Percentiles rank a stretch among this genome's conserved stretches.
phyloP scores from a whole-genome alignment of 2,329 filamentous ascomycete genomes.

The Paecilomyces niveus region DNA sequence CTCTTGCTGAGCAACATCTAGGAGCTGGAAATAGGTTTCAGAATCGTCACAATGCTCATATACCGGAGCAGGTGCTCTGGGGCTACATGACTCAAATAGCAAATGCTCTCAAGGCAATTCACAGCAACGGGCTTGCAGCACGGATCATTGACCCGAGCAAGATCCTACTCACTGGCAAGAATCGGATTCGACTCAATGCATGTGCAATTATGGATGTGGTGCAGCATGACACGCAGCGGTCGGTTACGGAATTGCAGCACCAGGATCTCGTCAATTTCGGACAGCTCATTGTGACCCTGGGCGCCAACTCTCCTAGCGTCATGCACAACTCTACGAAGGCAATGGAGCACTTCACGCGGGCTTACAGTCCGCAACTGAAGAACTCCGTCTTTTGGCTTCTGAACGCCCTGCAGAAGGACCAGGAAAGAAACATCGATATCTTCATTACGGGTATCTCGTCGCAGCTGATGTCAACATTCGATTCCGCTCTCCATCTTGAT shows the following conservation, averaged over 20 bases:
- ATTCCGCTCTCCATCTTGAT: slow-evolving; percentile 69
- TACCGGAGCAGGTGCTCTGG: slow-evolving; percentile 76
- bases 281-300: slow-evolving; percentile 73
- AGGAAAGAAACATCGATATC: slow-evolving; percentile 66
- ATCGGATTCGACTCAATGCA: slow-evolving; percentile 77
- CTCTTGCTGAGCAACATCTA: slow-evolving; percentile 71
- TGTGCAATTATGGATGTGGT: slow-evolving; percentile 88
- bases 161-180: slow-evolving; percentile 82
- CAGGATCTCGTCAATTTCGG: slow-evolving; percentile 84
- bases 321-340: slow-evolving; percentile 60
- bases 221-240: slow-evolving; percentile 64
- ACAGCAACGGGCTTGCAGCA: slow-evolving; percentile 72
- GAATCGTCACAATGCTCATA: slow-evolving; percentile 41
- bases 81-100: slow-evolving; percentile 87
- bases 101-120: slow-evolving; percentile 79
- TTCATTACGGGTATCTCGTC: slow-evolving; percentile 72
- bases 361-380: slow-evolving; percentile 70
- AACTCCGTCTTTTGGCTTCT: slow-evolving; percentile 79
- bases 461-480: slow-evolving; percentile 68
- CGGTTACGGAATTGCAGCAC: slow-evolving; percentile 70
- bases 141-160: slow-evolving; percentile 82
- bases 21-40: slow-evolving; percentile 32
- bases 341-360: slow-evolving; percentile 68
- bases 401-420: slow-evolving; percentile 52
- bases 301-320: slow-evolving; percentile 57